These are phyloP conservation scores for Scleromitrula shiraiana DNA, from an alignment of 2,329 filamentous ascomycete species.

Conservation along the genomic window DNA sequence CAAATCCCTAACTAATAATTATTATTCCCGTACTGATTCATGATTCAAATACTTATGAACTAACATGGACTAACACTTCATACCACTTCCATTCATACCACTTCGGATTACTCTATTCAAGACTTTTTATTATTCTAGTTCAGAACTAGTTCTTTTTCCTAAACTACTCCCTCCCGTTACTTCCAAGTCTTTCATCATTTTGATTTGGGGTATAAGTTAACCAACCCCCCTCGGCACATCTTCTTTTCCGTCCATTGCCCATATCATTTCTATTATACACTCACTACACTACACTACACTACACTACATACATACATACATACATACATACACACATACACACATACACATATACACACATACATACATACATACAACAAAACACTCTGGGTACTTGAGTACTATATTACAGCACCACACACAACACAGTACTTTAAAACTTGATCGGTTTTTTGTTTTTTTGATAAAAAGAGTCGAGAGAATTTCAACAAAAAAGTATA, in stretches of 20 bases:
- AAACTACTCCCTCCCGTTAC: neutral
- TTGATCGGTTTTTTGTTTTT: too few relatives aligned
- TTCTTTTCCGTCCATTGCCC: constrained; percentile 17
- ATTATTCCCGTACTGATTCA: too few relatives aligned
- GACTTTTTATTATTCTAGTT: too few relatives aligned
- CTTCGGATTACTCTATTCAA: too few relatives aligned
- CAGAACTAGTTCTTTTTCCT: neutral
- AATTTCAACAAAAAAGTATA: too few relatives aligned
- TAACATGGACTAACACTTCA: too few relatives aligned
- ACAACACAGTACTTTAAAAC: neutral
- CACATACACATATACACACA: neutral
- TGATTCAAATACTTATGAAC: too few relatives aligned
- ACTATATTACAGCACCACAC: too few relatives aligned
- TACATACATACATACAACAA: neutral
- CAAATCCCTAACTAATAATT: too few relatives aligned
- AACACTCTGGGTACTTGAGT: too few relatives aligned
- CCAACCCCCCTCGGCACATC: constrained; percentile 21
- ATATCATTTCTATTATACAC: constrained; percentile 12
- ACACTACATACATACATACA: neutral
- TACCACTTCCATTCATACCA: too few relatives aligned
- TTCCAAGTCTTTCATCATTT: neutral
- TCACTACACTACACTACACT: neutral
- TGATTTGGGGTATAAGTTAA: constrained; percentile 16
- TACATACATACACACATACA: neutral
- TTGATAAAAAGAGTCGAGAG: too few relatives aligned